These are phyloP conservation scores for Aspergillus alliaceus DNA, from an alignment of 2,329 filamentous ascomycete species.

Conservation along the genomic window DNA sequence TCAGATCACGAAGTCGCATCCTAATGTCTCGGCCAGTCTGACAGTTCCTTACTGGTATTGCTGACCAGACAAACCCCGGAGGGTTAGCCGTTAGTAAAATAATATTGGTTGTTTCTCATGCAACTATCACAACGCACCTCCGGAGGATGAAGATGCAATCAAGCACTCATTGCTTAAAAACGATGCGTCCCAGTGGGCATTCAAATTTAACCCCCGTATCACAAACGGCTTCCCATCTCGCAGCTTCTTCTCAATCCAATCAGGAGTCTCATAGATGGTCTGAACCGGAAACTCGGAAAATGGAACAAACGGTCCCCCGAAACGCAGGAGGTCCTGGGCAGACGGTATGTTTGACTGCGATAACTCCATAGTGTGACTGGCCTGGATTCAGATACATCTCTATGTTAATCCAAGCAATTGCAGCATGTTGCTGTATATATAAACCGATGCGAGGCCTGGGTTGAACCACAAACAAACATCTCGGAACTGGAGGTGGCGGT, in stretches of 20 bases:
- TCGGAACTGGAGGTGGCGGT: constrained; percentile 8
- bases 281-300: constrained; percentile 22
- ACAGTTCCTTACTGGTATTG: constrained; percentile 36
- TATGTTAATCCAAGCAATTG: neutral
- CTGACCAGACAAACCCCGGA: constrained; percentile 12
- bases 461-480: constrained; percentile 2
- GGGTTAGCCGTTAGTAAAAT: neutral
- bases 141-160: constrained; percentile 33
- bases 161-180: constrained; percentile 32
- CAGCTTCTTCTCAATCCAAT: constrained; percentile 31
- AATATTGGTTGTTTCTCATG: neutral
- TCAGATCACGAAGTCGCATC: constrained; percentile 34
- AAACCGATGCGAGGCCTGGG: neutral
- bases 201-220: constrained; percentile 33
- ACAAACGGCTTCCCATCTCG: constrained; percentile 35
- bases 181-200: constrained; percentile 26
- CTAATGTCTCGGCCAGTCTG: constrained; percentile 34
- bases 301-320: constrained; percentile 15
- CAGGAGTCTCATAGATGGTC: constrained; percentile 7
- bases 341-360: constrained; percentile 1
- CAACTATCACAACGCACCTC: constrained; percentile 20
- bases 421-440: constrained; percentile 3
- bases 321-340: constrained; percentile 12
- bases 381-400: neutral
- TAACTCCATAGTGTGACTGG: constrained; percentile 6